These are phyloP conservation scores for Oryza meridionalis DNA, from an alignment of 176 grass and related monocot species.

Conservation along the genomic window DNA sequence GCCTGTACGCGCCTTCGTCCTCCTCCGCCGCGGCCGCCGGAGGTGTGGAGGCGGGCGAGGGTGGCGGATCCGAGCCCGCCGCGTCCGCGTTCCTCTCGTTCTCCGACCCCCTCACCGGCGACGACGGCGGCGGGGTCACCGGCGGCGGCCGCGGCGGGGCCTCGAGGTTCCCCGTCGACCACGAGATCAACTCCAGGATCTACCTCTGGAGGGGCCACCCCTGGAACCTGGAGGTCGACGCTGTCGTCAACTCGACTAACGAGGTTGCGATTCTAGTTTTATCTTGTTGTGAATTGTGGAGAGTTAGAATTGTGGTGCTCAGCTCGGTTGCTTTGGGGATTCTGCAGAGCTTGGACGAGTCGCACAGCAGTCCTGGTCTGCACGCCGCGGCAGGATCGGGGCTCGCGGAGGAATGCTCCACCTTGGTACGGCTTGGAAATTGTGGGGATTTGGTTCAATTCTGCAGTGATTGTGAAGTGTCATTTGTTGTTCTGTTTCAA, in stretches of 20 bases:
- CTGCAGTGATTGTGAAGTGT: background rate
- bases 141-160: slow-evolving; percentile 1
- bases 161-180: slow-evolving; percentile 82
- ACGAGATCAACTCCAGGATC: slow-evolving; percentile 89
- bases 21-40: background rate
- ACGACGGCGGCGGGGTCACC: slow-evolving; percentile 42
- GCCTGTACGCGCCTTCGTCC: slow-evolving; percentile 37
- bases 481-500: slow-evolving; percentile 9
- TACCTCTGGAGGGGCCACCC: slow-evolving; percentile 91
- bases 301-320: slow-evolving; percentile 15
- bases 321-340: slow-evolving; percentile 20
- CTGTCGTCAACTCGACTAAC: slow-evolving; percentile 96
- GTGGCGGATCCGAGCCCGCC: slow-evolving; percentile 34
- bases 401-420: slow-evolving; percentile 84
- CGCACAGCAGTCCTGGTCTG: slow-evolving; percentile 84
- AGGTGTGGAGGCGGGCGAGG: background rate
- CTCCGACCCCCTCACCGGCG: slow-evolving; percentile 66
- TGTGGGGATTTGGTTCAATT: slow-evolving; percentile 14
- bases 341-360: slow-evolving; percentile 89
- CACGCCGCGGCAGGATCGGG: slow-evolving; percentile 79
- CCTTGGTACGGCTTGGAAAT: slow-evolving; percentile 64
- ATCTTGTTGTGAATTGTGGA: background rate
- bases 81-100: slow-evolving; percentile 51
- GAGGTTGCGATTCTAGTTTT: slow-evolving; percentile 54
- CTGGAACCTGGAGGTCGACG: slow-evolving; percentile 93